Evolutionary conservation across 1,139 yeast genomes (phyloP).

Genomic region (Candida frijolesensis): DNA sequence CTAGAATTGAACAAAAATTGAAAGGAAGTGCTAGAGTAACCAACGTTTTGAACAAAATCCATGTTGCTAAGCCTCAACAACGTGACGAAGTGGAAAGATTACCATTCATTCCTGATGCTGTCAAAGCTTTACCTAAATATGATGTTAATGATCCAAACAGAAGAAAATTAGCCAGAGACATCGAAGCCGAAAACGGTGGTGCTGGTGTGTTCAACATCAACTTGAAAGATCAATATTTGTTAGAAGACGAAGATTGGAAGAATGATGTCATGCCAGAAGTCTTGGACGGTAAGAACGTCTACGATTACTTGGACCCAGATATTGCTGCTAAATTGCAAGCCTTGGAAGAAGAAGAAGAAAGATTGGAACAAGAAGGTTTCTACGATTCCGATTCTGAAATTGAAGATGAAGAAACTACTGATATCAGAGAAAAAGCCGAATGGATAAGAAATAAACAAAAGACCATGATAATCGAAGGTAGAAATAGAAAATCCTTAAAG

Average conservation of each 20-base stretch:
- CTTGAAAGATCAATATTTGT: conserved; percentile 84
- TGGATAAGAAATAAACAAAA: conserved; percentile 97
- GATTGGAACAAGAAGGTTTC: conserved; percentile 90
- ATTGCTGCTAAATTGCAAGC: conserved; percentile 92
- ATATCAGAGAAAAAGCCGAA: conserved; percentile 80
- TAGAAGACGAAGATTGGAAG: conserved; percentile 98
- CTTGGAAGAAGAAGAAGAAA: conserved; percentile 95
- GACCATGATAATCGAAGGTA: conserved; percentile 85
- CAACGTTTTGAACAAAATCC: conserved; percentile 91
- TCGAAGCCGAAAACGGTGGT: conserved; percentile 95
- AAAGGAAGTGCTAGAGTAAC: conserved; percentile 90
- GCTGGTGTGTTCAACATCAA: conserved; percentile 97
- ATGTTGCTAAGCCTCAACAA: conserved; percentile 85
- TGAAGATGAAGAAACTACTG: conserved; percentile 62
- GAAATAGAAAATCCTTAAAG: conserved; percentile 84
- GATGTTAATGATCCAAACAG: conserved; percentile 82
- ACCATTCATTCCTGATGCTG: conserved; percentile 81
- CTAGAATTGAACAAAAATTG: conserved; percentile 95
- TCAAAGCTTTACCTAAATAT: conserved; percentile 59
- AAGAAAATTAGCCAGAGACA: conserved; percentile 79
- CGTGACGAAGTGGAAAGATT: conserved; percentile 85
- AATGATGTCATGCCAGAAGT: conserved; percentile 96
- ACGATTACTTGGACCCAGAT: conserved; percentile 96
- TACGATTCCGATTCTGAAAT: conserved; percentile 81
- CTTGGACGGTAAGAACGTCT: conserved; percentile 92